Conservation (phyloP, 768 basidiomycete species). For the Daedaleopsis nitida region DNA sequence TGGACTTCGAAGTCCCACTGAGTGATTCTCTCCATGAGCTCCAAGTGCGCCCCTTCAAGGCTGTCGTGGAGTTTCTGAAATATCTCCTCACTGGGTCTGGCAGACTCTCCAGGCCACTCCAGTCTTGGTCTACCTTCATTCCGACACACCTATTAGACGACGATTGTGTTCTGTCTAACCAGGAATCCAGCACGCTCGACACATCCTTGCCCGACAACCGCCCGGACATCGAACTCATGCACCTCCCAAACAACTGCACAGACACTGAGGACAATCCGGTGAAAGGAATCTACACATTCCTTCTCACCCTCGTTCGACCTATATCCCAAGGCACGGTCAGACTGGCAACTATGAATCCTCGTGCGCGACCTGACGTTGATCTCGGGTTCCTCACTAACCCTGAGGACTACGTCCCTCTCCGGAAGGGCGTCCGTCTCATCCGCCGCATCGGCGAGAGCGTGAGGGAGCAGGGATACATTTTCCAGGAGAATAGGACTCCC, state of each 20-base stretch:
- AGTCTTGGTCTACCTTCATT: slow-evolving; percentile 7
- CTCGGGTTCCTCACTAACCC: slow-evolving; percentile 27
- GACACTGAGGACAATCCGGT: slow-evolving; percentile 5
- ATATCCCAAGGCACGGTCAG: slow-evolving; percentile 20
- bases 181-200: slow-evolving; percentile 4
- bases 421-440: slow-evolving; percentile 19
- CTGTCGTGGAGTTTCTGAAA: slow-evolving; percentile 5
- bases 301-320: slow-evolving; percentile 28
- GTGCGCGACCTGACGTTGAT: slow-evolving; percentile 29
- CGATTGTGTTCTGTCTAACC: not conserved
- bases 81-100: slow-evolving; percentile 20
- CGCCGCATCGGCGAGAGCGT: slow-evolving; percentile 21
- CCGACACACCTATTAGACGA: slow-evolving; percentile 15
- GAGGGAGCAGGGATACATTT: slow-evolving; percentile 15
- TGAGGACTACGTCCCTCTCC: slow-evolving; percentile 28
- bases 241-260: slow-evolving; percentile 17
- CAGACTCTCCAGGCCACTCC: slow-evolving; percentile 13
- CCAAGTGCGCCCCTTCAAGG: slow-evolving; percentile 4
- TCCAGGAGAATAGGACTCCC: slow-evolving; percentile 20
- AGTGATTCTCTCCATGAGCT: slow-evolving; percentile 18
- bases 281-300: slow-evolving; percentile 23
- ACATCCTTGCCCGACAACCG: slow-evolving; percentile 14
- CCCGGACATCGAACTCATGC: slow-evolving; percentile 27
- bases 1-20: slow-evolving; percentile 15
- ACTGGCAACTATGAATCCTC: slow-evolving; percentile 32